Evolutionary conservation across 441 rosid genomes (phyloP).

Genomic region (Arabidopsis hybrid): DNA sequence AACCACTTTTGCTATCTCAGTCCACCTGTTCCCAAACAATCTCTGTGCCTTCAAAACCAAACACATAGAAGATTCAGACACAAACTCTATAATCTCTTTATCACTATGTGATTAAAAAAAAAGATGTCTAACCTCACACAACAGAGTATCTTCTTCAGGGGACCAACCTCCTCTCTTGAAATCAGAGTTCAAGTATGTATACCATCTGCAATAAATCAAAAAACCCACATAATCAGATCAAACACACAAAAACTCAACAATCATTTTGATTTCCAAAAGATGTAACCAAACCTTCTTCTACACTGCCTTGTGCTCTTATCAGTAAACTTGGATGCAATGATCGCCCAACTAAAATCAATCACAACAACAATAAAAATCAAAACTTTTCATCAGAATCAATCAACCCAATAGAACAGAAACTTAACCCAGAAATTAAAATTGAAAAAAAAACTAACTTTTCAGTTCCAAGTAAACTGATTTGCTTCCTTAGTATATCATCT

Average conservation of each 20-base stretch:
- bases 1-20: slow-evolving; percentile 99
- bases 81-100: slow-evolving; percentile 2
- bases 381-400: slow-evolving; percentile 24
- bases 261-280: slow-evolving; percentile 6
- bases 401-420: slow-evolving; percentile 15
- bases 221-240: slow-evolving; percentile 46
- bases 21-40: slow-evolving; percentile 97
- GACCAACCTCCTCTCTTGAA: slow-evolving; percentile 99
- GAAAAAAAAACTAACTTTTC: slow-evolving; percentile 65
- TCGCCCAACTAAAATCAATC: slow-evolving; percentile 75
- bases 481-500: slow-evolving; percentile 90
- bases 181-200: slow-evolving; percentile 92
- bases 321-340: slow-evolving; percentile 89
- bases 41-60: slow-evolving; percentile 77
- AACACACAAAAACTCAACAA: slow-evolving; percentile 6
- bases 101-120: neutral
- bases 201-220: slow-evolving; percentile 74
- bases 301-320: slow-evolving; percentile 98
- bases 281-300: slow-evolving; percentile 74
- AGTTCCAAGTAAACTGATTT: slow-evolving; percentile 84
- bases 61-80: slow-evolving; percentile 25
- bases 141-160: slow-evolving; percentile 95
- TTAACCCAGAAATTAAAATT: neutral
- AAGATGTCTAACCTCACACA: slow-evolving; percentile 79
- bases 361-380: slow-evolving; percentile 26